phyloP scores from a whole-genome alignment of 352 stramenopile species.

The Phytophthora rubi region DNA sequence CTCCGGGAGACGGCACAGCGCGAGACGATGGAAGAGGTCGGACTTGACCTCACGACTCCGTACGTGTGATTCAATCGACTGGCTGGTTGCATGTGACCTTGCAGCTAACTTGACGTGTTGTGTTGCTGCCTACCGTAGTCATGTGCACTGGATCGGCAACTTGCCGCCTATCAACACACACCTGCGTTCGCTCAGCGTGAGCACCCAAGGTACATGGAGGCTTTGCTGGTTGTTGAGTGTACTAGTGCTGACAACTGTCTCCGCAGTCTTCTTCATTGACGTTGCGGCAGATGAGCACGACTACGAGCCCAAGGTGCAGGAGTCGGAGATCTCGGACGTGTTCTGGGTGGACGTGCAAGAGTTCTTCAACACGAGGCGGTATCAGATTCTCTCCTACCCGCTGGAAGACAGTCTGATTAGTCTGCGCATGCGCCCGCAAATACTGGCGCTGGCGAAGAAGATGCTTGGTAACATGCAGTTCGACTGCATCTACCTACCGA shows the following conservation, averaged over 20 bases:
- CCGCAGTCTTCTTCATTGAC: conserved; percentile 80
- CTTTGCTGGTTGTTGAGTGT: background rate
- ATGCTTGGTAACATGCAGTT: conserved; percentile 71
- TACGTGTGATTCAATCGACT: conserved; percentile 31
- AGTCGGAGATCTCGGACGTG: conserved; percentile 74
- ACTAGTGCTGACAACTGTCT: conserved; percentile 3
- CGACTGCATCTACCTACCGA: conserved; percentile 76
- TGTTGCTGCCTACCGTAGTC: conserved; percentile 15
- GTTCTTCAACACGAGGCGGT: conserved; percentile 64
- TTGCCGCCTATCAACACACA: conserved; percentile 68
- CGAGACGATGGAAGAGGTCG: conserved; percentile 86
- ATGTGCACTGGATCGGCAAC: conserved; percentile 63
- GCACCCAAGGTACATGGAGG: conserved; percentile 56
- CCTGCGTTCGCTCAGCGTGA: conserved; percentile 68
- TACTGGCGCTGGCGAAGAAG: conserved; percentile 39
- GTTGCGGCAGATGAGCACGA: conserved; percentile 48
- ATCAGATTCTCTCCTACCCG: conserved; percentile 62
- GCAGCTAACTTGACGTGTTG: background rate
- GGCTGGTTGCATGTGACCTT: background rate
- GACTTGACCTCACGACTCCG: conserved; percentile 65
- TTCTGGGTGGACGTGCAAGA: conserved; percentile 88
- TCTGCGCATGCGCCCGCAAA: conserved; percentile 40
- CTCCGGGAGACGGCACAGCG: conserved; percentile 72
- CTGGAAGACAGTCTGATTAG: conserved; percentile 62
- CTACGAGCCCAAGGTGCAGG: conserved; percentile 62